Conservation (phyloP, 257 asterid species). For the Solanum megistacrolobum region DNA sequence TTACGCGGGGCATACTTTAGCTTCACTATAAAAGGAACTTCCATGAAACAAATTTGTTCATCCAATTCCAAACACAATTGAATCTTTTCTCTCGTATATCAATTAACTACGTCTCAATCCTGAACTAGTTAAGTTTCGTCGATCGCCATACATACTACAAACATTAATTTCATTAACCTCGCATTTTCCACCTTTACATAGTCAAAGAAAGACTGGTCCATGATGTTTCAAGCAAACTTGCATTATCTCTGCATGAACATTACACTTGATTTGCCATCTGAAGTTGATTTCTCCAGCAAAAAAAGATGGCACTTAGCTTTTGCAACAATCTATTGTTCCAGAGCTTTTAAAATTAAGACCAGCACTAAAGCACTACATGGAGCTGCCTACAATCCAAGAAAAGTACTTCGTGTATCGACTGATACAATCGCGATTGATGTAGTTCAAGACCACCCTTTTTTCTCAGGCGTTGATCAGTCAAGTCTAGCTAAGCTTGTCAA, state of each 20-base stretch:
- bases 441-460: neutral
- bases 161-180: neutral
- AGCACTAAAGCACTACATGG: neutral
- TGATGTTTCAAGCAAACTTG: neutral
- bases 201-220: neutral
- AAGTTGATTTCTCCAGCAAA: neutral
- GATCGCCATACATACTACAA: neutral
- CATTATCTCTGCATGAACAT: neutral
- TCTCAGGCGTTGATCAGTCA: conserved; percentile 2
- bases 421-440: neutral
- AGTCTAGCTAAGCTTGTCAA: conserved; percentile 23
- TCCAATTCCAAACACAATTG: neutral
- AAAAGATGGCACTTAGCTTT: conserved; percentile 21
- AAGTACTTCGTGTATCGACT: neutral
- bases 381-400: neutral
- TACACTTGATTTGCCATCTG: neutral
- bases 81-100: neutral
- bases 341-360: conserved; percentile 4
- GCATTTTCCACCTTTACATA: neutral
- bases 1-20: neutral
- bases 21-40: neutral
- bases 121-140: neutral
- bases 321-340: conserved; percentile 13
- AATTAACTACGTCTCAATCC: neutral
- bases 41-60: neutral